Evolutionary conservation across 75 land plant genomes (phyloP).

Genomic region (Chamaecyparis obtusa): DNA sequence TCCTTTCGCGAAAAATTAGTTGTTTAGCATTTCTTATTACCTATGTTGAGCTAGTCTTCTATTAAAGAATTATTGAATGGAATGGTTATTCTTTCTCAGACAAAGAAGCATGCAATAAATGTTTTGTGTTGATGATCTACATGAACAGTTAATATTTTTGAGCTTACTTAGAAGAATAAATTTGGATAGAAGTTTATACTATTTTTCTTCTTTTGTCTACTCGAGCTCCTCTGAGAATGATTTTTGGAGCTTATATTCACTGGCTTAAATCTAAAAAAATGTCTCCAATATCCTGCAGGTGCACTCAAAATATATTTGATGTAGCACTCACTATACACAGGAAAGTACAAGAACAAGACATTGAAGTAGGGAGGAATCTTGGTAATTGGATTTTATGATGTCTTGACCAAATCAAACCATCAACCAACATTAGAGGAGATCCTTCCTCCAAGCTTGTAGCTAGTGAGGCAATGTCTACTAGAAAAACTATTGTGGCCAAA

Average conservation of each 20-base stretch:
- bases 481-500: neutral
- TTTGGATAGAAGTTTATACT: neutral
- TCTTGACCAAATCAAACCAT: slow-evolving; percentile 82
- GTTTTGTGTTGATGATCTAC: neutral
- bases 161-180: neutral
- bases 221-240: neutral
- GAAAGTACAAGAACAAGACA: slow-evolving; percentile 75
- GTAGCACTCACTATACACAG: slow-evolving; percentile 74
- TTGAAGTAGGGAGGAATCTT: slow-evolving; percentile 70
- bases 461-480: slow-evolving; percentile 12
- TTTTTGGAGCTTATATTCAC: neutral
- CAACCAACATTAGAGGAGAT: slow-evolving; percentile 73
- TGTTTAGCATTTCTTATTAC: neutral
- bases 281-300: slow-evolving; percentile 40
- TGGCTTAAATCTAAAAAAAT: neutral
- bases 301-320: slow-evolving; percentile 72
- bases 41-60: neutral
- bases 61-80: neutral
- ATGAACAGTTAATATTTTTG: neutral
- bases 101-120: neutral
- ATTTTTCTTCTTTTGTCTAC: neutral
- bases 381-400: slow-evolving; percentile 83
- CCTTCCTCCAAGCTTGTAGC: slow-evolving; percentile 9
- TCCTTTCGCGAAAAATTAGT: neutral
- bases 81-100: neutral